Base-by-base conservation (phyloP, 768 basidiomycete species). In the Boletus subcaerulescens region DNA sequence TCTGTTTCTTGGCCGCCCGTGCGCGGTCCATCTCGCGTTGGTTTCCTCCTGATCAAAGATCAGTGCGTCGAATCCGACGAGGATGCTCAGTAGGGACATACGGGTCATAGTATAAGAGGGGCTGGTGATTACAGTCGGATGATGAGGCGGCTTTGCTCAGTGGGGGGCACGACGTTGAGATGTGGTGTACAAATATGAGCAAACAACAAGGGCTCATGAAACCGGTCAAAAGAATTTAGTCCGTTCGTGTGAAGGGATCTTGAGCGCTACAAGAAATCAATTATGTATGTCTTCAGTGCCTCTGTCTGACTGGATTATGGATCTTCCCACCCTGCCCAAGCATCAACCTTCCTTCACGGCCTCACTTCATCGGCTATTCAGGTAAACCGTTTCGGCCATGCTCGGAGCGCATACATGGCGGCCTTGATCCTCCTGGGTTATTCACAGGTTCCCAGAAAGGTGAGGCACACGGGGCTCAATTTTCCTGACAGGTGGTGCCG, bases 1-100 rank as follows among this genome's bases (percentile, higher is more conserved):
- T 79, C 14, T 74, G 71, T 72, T 89, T 91, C 76, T 92, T 92
- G 74, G 84, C 83, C 14, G 87, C 84, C 67, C 83, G 85, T 20
- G 73, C 71, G 60, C 90, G 87, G 70, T 87, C 90, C 70, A 73
- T 77, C 8, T 92, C 90, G 49, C 90, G 82, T 70, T 91, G 89
- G 67, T 92, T 90, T 62, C 90, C 90, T 64, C 90, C 90, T 91
- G 62, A 59, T 58, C 20, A 15, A 18, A 45, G n/a, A 67, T 69
- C 56, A 62, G 47, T 14, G 32, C 20, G 8, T 26, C 13, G 3
- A 33, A 22, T 29, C n/a, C 5, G 39, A 33, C n/a, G 32, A 50
- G 1, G 12, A 7, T 29, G 24, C 15, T 32, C 20, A 40, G 40
- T 43, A 45, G 57, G 36, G 9, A 78, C 81, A 71, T 71, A 83